These are phyloP conservation scores for Podila epicladia DNA, from an alignment of 192 early-diverging fungal species.

Conservation along the genomic window DNA sequence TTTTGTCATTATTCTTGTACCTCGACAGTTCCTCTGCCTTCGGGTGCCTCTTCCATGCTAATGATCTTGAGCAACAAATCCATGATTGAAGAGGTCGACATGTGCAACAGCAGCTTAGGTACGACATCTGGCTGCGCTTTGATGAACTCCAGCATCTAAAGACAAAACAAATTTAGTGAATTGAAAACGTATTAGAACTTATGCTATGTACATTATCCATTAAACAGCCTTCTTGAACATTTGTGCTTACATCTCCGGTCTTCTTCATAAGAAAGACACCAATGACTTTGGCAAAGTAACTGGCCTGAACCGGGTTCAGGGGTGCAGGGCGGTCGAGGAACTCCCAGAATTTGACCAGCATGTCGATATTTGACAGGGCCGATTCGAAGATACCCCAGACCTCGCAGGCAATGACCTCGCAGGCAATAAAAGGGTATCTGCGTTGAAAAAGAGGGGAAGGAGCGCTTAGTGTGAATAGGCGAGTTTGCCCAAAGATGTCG, in stretches of 20 bases:
- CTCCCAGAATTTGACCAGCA: constrained; percentile 88
- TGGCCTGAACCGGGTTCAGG: constrained; percentile 86
- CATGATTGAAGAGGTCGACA: constrained; percentile 87
- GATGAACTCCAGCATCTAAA: constrained; percentile 88
- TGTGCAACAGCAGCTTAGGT: constrained; percentile 80
- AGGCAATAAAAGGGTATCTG: constrained; percentile 86
- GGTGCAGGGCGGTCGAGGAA: constrained; percentile 81
- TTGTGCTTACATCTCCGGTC: constrained; percentile 72
- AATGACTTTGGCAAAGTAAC: constrained; percentile 93
- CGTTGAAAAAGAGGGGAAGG: not conserved
- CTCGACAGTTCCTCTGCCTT: constrained; percentile 86
- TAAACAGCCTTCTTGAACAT: not conserved
- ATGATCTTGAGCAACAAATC: constrained; percentile 94
- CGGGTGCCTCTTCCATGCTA: constrained; percentile 89
- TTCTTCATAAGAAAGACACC: constrained; percentile 89
- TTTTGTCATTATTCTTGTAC: constrained; percentile 39
- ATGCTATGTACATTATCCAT: not conserved
- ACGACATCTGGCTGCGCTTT: constrained; percentile 81
- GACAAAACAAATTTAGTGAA: not conserved
- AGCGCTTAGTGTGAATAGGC: not conserved
- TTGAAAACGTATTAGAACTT: too few species aligned
- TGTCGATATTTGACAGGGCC: constrained; percentile 71
- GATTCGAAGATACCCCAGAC: constrained; percentile 82
- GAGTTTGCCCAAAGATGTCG: not conserved
- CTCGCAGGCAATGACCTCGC: constrained; percentile 83